A percentile compares a stretch with the other conserved stretches of the same genome.
These are phyloP conservation scores for Cephalotrichum gorgonifer DNA, from an alignment of 2,329 filamentous ascomycete species.

Conservation along the genomic window DNA sequence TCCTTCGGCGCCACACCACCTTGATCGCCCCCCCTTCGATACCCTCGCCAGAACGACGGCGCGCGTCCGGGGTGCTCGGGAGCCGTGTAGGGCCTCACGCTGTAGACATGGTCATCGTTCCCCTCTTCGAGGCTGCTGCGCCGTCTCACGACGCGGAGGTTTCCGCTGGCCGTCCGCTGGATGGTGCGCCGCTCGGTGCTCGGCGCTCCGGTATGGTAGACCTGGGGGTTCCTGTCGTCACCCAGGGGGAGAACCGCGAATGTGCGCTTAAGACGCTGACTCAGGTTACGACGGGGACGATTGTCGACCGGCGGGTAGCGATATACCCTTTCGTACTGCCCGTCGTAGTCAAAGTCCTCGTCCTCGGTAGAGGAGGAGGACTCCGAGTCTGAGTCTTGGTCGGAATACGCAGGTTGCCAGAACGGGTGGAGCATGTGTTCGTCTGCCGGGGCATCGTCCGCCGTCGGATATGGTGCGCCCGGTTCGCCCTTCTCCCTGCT, in stretches of 20 bases:
- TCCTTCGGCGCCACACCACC: background rate
- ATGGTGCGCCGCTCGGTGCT: constrained; percentile 46
- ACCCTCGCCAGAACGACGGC: constrained; percentile 4
- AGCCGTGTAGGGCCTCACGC: constrained; percentile 22
- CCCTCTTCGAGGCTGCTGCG: constrained; percentile 35
- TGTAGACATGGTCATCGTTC: constrained; percentile 9
- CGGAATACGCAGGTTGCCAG: constrained; percentile 45
- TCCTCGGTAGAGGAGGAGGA: constrained; percentile 13
- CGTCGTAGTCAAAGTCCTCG: constrained; percentile 20
- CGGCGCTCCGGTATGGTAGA: constrained; percentile 18
- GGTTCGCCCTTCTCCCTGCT: constrained; percentile 16
- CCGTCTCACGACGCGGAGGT: constrained; percentile 46
- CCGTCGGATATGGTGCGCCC: constrained; percentile 26
- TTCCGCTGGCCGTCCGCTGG: constrained; percentile 47
- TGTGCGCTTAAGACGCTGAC: constrained; percentile 43
- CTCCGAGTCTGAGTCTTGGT: constrained; percentile 17
- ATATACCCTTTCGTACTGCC: constrained; percentile 28
- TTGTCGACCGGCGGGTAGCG: constrained; percentile 39
- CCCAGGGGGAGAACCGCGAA: constrained; percentile 50
- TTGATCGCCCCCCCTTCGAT: background rate
- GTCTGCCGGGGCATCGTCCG: constrained; percentile 37
- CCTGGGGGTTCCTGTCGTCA: constrained; percentile 20
- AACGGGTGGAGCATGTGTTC: constrained; percentile 47
- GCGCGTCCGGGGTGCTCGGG: background rate
- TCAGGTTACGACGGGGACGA: constrained; percentile 37